Evolutionary conservation across 2,329 filamentous ascomycete species (phyloP).

Genomic region (Didymella keratinophila): DNA sequence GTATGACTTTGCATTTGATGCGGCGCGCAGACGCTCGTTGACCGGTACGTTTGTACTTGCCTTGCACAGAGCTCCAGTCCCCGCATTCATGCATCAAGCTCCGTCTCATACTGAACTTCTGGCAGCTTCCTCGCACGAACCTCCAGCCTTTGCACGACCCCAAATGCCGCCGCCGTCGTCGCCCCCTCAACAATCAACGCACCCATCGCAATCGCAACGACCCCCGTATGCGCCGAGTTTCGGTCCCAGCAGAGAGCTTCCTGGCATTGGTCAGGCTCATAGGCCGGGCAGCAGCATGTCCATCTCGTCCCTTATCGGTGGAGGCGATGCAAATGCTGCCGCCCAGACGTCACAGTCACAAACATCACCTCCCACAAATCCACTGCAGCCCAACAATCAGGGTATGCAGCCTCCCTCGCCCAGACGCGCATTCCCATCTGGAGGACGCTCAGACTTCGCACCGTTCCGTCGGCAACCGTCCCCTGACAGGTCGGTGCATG

Average conservation of each 20-base stretch:
- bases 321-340: slow-evolving; percentile 56
- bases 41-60: slow-evolving; percentile 48
- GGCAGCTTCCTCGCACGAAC: slow-evolving; percentile 48
- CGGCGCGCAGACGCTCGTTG: slow-evolving; percentile 53
- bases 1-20: slow-evolving; percentile 50
- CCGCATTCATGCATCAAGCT: slow-evolving; percentile 24
- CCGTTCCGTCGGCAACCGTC: slow-evolving; percentile 49
- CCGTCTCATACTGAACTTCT: slow-evolving; percentile 37
- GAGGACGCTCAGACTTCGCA: slow-evolving; percentile 45
- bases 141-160: slow-evolving; percentile 53
- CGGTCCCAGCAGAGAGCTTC: slow-evolving; percentile 62
- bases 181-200: slow-evolving; percentile 53
- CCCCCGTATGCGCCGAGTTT: slow-evolving; percentile 54
- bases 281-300: slow-evolving; percentile 73
- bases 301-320: slow-evolving; percentile 75
- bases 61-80: slow-evolving; percentile 47
- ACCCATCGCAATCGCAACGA: slow-evolving; percentile 52
- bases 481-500: slow-evolving; percentile 47
- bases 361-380: slow-evolving; percentile 54
- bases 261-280: slow-evolving; percentile 59
- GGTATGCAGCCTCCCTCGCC: slow-evolving; percentile 59
- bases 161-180: slow-evolving; percentile 61
- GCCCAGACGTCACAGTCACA: slow-evolving; percentile 54
- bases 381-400: slow-evolving; percentile 49
- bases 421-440: slow-evolving; percentile 44